These are phyloP conservation scores for Polyplosphaeria fusca DNA, from an alignment of 495 filamentous ascomycete species.

Conservation along the genomic window DNA sequence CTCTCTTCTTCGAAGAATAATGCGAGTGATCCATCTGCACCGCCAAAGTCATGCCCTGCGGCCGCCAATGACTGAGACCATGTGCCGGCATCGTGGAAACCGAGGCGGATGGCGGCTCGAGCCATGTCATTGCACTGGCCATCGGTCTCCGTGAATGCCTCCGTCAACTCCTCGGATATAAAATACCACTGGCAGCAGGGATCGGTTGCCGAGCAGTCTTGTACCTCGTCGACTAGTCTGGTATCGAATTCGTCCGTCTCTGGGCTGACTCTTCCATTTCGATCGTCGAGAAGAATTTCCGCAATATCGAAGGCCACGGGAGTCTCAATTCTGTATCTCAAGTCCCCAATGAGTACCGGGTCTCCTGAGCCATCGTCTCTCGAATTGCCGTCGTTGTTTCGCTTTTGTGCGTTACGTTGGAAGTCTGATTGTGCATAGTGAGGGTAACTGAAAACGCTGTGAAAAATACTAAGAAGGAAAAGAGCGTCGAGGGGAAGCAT, in stretches of 20 bases:
- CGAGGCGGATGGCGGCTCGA: constrained; percentile 31
- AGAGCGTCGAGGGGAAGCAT: background rate
- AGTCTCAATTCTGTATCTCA: background rate
- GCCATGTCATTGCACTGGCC: constrained; percentile 31
- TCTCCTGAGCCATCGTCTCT: background rate
- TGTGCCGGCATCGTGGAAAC: constrained; percentile 35
- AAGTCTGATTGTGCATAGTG: background rate
- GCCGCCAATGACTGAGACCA: constrained; percentile 15
- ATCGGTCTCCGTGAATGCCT: constrained; percentile 9
- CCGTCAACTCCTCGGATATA: constrained; percentile 1
- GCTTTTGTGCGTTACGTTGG: background rate
- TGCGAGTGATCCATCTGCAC: constrained; percentile 34
- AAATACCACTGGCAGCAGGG: constrained; percentile 1
- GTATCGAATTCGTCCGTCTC: background rate
- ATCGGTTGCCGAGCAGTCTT: background rate
- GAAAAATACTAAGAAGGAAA: constrained; percentile 1
- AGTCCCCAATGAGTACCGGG: constrained; percentile 1
- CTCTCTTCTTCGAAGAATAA: constrained; percentile 18
- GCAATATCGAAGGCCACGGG: background rate
- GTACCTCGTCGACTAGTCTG: background rate
- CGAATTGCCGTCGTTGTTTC: background rate
- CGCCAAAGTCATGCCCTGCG: constrained; percentile 20
- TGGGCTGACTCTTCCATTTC: background rate
- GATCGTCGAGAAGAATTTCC: background rate
- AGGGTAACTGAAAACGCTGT: constrained; percentile 2